Conservation (phyloP, 768 basidiomycete species). For the Boletus rufocinnamomeus region DNA sequence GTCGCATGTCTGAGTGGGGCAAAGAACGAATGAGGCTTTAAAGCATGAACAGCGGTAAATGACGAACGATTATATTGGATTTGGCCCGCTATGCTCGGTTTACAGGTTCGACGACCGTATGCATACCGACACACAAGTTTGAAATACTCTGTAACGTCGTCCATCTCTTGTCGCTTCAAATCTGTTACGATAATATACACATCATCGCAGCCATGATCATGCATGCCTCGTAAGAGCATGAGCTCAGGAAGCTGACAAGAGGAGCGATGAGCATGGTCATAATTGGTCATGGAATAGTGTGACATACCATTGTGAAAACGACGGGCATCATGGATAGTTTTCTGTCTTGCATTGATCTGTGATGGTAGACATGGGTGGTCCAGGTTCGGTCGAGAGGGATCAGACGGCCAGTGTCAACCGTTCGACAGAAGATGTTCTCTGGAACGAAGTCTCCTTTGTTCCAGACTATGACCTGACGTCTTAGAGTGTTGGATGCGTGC, state of each 20-base stretch:
- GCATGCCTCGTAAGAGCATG: conserved; percentile 80
- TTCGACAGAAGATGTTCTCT: conserved; percentile 78
- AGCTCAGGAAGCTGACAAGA: conserved; percentile 66
- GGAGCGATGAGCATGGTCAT: conserved; percentile 3
- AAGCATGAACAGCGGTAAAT: conserved; percentile 2
- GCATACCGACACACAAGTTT: conserved; percentile 69
- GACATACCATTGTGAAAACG: conserved; percentile 73
- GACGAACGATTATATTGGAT: conserved; percentile 73
- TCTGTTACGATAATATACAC: conserved; percentile 80
- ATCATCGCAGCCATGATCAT: conserved; percentile 77
- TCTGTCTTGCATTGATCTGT: conserved; percentile 71
- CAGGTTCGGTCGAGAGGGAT: conserved; percentile 81
- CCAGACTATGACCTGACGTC: conserved; percentile 52
- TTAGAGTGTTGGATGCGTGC: conserved; percentile 52
- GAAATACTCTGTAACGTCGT: conserved; percentile 77
- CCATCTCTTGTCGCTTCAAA: conserved; percentile 78
- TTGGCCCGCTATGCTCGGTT: conserved; percentile 64
- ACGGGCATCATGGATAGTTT: conserved; percentile 78
- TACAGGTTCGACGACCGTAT: conserved; percentile 59
- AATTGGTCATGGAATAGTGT: background rate
- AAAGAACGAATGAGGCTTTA: conserved; percentile 8
- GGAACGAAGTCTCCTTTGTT: conserved; percentile 75
- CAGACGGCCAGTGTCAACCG: conserved; percentile 74
- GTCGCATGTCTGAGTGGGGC: conserved; percentile 54
- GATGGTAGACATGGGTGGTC: conserved; percentile 81